Evolutionary conservation across 2,329 filamentous ascomycete genomes (phyloP).

Genomic region (Conoideocrella luteorostrata): DNA sequence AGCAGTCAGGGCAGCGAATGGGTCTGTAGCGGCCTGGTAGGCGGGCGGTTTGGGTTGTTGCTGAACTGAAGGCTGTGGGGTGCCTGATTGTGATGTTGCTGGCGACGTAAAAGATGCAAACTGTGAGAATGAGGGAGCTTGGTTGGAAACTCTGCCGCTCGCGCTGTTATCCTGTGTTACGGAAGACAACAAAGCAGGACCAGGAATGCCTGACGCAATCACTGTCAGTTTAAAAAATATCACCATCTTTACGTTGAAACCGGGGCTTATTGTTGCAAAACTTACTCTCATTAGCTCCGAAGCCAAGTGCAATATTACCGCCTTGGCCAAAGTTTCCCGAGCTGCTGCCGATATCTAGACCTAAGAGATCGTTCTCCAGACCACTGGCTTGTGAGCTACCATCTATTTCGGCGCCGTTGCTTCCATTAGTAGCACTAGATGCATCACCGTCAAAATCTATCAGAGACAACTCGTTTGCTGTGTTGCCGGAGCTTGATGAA

Average conservation of each 20-base stretch:
- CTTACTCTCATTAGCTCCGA: constrained; percentile 63
- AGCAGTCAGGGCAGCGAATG: constrained; percentile 44
- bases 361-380: constrained; percentile 84
- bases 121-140: constrained; percentile 44
- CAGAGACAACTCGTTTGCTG: constrained; percentile 71
- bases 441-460: constrained; percentile 79
- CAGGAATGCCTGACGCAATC: constrained; percentile 51
- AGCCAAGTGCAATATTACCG: constrained; percentile 78
- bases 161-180: constrained; percentile 55
- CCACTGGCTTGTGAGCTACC: constrained; percentile 50
- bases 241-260: too few relatives aligned
- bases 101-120: constrained; percentile 51
- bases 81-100: constrained; percentile 43
- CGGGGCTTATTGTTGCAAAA: constrained; percentile 13
- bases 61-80: constrained; percentile 43
- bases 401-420: constrained; percentile 30
- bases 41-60: constrained; percentile 41
- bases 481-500: constrained; percentile 43
- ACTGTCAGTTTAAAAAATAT: constrained; percentile 12
- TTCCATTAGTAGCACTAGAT: constrained; percentile 44
- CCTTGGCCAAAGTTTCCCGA: constrained; percentile 60
- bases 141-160: constrained; percentile 33
- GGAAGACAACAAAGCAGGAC: constrained; percentile 58
- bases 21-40: constrained; percentile 37
- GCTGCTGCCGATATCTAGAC: constrained; percentile 68